Base-by-base conservation (phyloP, 306 rosid genomes). In the Argentina anserina region DNA sequence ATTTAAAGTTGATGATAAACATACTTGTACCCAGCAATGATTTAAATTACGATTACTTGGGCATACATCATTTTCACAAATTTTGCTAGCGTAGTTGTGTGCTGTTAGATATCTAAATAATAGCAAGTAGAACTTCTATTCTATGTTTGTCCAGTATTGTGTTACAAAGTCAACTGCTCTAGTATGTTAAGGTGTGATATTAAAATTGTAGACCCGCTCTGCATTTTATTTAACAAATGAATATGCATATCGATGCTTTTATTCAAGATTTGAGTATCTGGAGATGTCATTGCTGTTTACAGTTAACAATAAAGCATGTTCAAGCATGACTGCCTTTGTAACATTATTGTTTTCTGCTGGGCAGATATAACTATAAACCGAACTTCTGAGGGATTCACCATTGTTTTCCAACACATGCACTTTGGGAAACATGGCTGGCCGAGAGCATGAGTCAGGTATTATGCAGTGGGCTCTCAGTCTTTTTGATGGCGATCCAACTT, bases 401-500 rank as follows among this genome's bases (percentile, higher is more conserved):
- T 75, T 36, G 47, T 4, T 56, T 50, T 23, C 18, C 37, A 33
- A 21, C 63, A 37, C 65, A 21, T 67, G 46, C 50, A 21, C 62
- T 40, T 67, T 67, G 49, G 73, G 80, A 80, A 82, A 93, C n/a
- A n/a, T 87, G 93, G 86, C 65, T 71, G 66, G 83, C 31, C 55
- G 84, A 77, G 96, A 88, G 71, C 81, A 87, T 64, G 81, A 83
- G 29, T 79, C 97, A 25, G 97, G 85, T 70, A 79, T 86, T 74
- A 58, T 82, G 40, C 87, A 82, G 67, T 93, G 97, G 93, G 91
- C 89, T 76, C 74, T 81, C 74, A 81, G 80, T 69, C 79, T 93
- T 67, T 58, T 90, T 65, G 86, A 79, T 45, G 75, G 79, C 13
- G 90, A 90, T 64, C 87, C 88, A 47, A 26, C 43, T 75, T 75